phyloP scores from a whole-genome alignment of 148 eudicot genomes.

The Hydrangea macrophylla region DNA sequence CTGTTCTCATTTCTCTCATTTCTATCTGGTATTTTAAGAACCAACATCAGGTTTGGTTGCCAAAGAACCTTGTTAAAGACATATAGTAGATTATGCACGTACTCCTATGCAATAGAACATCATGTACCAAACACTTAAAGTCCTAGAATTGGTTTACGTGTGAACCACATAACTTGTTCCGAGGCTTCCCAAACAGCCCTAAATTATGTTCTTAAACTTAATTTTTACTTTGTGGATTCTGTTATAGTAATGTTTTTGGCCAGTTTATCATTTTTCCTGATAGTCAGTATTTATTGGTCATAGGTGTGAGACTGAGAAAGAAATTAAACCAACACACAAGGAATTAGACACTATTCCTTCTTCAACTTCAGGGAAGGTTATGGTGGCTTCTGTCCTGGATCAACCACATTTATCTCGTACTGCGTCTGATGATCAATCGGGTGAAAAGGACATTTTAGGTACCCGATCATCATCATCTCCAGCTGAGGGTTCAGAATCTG shows the following conservation, averaged over 20 bases:
- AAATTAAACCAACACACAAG: slow-evolving; percentile 23
- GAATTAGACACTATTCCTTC: slow-evolving; percentile 24
- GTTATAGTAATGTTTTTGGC: background rate
- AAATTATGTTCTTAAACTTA: background rate
- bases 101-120: too few relatives aligned
- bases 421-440: slow-evolving; percentile 35
- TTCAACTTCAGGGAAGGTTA: slow-evolving; percentile 23
- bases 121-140: too few relatives aligned
- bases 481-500: slow-evolving; percentile 36
- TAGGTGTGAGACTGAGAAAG: slow-evolving; percentile 42
- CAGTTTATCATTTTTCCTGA: slow-evolving; percentile 10
- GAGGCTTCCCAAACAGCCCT: too few relatives aligned
- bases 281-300: slow-evolving; percentile 7
- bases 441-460: slow-evolving; percentile 31
- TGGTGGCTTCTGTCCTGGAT: slow-evolving; percentile 18
- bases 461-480: slow-evolving; percentile 37
- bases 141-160: too few relatives aligned
- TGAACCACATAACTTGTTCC: too few relatives aligned
- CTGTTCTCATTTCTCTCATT: too few relatives aligned
- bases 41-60: too few relatives aligned
- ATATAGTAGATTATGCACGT: too few relatives aligned
- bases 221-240: background rate
- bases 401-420: slow-evolving; percentile 33
- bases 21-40: too few relatives aligned
- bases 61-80: too few relatives aligned